Evolutionary conservation across 2,329 filamentous ascomycete genomes (phyloP).

Genomic region (Hymenoscyphus salicellus): DNA sequence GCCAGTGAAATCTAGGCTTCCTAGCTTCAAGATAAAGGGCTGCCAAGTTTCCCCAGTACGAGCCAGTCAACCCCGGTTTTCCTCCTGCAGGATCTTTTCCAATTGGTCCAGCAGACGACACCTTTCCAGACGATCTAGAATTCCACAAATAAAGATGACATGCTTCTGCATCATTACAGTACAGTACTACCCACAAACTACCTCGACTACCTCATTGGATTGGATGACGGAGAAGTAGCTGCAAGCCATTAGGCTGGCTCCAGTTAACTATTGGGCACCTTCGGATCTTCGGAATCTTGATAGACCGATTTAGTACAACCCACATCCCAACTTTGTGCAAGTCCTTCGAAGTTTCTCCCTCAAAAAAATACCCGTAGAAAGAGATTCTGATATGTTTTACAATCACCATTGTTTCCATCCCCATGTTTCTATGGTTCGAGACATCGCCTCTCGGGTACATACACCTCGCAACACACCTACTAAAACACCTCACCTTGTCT

Average conservation of each 20-base stretch:
- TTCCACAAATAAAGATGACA: constrained; percentile 1
- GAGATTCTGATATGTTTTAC: not conserved
- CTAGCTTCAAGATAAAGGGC: not conserved
- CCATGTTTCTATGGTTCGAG: no score
- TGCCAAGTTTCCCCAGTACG: constrained; percentile 3
- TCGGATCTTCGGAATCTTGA: not conserved
- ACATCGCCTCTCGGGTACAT: not conserved
- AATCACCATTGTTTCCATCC: not conserved
- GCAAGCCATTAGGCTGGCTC: not conserved
- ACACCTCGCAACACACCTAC: not conserved
- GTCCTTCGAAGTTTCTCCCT: not conserved
- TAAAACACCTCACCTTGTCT: not conserved
- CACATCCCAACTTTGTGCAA: not conserved
- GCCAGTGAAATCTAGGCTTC: not conserved
- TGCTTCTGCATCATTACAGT: not conserved
- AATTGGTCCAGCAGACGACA: not conserved
- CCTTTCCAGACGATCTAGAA: not conserved
- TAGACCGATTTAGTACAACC: not conserved
- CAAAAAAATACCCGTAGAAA: not conserved
- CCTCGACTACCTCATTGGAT: not conserved
- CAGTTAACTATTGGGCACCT: not conserved
- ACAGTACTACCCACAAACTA: not conserved
- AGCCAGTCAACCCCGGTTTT: not conserved
- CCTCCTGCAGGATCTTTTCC: not conserved
- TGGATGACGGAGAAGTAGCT: not conserved